Conservation (phyloP, 345 rosid species). For the Hypericum perforatum region DNA sequence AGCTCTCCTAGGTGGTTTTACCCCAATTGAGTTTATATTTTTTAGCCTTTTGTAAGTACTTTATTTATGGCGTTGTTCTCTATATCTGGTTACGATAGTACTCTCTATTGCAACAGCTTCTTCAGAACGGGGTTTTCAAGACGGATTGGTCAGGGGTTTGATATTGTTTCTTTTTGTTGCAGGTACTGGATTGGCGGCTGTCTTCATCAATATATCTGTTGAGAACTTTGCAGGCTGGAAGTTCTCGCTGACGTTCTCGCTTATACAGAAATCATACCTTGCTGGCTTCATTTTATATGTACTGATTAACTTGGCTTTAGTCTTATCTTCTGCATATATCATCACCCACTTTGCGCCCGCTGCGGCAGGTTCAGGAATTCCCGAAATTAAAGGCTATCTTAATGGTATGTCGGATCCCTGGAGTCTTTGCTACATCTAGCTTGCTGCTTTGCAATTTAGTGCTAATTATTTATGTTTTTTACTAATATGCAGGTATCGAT, state of each 20-base stretch:
- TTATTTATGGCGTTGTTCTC: too few species aligned
- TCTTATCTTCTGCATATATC: slow-evolving; percentile 80
- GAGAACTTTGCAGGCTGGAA: slow-evolving; percentile 99
- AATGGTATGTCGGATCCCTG: slow-evolving; percentile 44
- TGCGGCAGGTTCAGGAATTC: slow-evolving; percentile 99
- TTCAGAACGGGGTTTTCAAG: not conserved
- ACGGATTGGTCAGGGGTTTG: not conserved
- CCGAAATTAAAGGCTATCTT: slow-evolving; percentile 95
- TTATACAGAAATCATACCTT: slow-evolving; percentile 78
- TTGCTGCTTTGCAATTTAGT: not conserved
- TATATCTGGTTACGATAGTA: too few species aligned
- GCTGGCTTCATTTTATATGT: slow-evolving; percentile 75
- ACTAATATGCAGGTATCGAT: slow-evolving; percentile 55
- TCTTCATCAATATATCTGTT: slow-evolving; percentile 80
- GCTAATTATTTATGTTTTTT: not conserved
- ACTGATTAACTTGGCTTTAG: slow-evolving; percentile 69
- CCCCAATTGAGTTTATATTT: too few species aligned
- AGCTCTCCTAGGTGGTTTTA: too few species aligned
- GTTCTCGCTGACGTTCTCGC: slow-evolving; percentile 58
- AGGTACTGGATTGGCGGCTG: slow-evolving; percentile 96
- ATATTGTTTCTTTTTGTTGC: slow-evolving; percentile 8
- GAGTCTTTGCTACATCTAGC: not conserved
- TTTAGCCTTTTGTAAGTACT: too few species aligned
- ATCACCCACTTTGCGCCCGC: slow-evolving; percentile 89
- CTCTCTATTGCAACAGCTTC: too few species aligned